Conservation (phyloP, 2,329 filamentous ascomycete genomes). For the Lasiodiplodia sp. region DNA sequence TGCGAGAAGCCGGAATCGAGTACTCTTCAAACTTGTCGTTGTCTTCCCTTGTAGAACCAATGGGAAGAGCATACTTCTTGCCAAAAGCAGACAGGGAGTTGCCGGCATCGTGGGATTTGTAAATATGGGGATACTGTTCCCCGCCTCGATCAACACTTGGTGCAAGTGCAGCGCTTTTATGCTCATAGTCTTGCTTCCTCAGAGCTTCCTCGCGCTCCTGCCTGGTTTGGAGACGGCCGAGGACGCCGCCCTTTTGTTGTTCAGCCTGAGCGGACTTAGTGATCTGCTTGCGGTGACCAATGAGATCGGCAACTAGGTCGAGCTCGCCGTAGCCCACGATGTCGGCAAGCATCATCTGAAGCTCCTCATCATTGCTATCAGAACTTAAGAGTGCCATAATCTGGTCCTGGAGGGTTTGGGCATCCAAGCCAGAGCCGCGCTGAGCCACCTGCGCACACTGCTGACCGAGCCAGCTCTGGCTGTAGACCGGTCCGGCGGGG, state of each 20-base stretch:
- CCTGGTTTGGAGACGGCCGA: conserved; percentile 71
- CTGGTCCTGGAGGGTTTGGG: conserved; percentile 77
- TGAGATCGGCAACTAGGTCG: conserved; percentile 90
- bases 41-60: conserved; percentile 75
- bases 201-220: conserved; percentile 81
- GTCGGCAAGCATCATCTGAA: conserved; percentile 90
- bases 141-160: conserved; percentile 74
- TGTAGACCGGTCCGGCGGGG: conserved; percentile 53
- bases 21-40: conserved; percentile 86
- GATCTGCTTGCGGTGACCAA: conserved; percentile 76
- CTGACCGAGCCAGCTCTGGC: conserved; percentile 72
- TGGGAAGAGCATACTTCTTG: conserved; percentile 81
- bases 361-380: conserved; percentile 73
- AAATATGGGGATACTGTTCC: conserved; percentile 90
- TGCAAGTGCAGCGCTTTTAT: conserved; percentile 78
- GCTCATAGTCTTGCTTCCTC: conserved; percentile 76
- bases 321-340: conserved; percentile 92
- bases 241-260: conserved; percentile 53
- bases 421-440: conserved; percentile 70
- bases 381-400: conserved; percentile 77
- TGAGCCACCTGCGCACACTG: conserved; percentile 73
- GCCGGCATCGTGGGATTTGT: conserved; percentile 80
- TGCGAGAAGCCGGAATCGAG: conserved; percentile 79
- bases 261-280: conserved; percentile 43
- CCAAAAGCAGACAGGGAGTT: conserved; percentile 84